Evolutionary conservation across 2,329 filamentous ascomycete genomes (phyloP), one percentile per base, ranked within the genome.

Genomic region (Pseudocercospora cruenta): DNA sequence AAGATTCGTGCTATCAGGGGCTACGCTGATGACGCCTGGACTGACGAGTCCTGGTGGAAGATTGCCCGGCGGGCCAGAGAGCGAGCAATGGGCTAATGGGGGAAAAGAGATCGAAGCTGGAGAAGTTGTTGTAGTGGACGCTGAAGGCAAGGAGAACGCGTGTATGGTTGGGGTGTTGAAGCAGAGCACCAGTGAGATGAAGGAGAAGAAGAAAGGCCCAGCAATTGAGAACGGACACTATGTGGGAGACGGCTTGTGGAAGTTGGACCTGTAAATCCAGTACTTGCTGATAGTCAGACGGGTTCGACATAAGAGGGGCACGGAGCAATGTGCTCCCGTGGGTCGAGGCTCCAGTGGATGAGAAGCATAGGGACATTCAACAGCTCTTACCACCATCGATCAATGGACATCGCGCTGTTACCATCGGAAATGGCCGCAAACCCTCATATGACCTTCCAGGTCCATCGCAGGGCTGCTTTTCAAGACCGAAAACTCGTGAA

Each of bases 211-310:
- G 71, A 98, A 98, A 83, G 95, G 95, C 0, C 91, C 94, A 5
- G 95, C 94, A 16, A 92, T 98, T 72, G 94, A 98, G 82, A 91
- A 93, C 67, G 92, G 92, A 33, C 95, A 99, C 85, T 98, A 90
- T 82, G 79, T 98, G 62, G 95, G 95, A 0, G 95, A 99, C 83
- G 95, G 94, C 19, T 82, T 99, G 73, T 99, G 95, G 95, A 91
- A 85, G 73, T 78, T 96, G 78, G 80, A 81, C 68, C 77, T 87
- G 73, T 66, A 26, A 66, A 39, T 39, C n/a, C 39, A 19, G 4
- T 3, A 14, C 16, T 43, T n/a, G 7, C 24, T n/a, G 39, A 14
- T 19, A 19, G 39, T 43, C 39, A 19, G 19, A 6, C 39, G 39
- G 19, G 4, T 43, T 19, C 7, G n/a, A 43, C 39, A 43, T 43